Evolutionary conservation across 768 basidiomycete genomes (phyloP), one percentile per base, ranked within the genome.

Genomic region (Mycena alexandri): DNA sequence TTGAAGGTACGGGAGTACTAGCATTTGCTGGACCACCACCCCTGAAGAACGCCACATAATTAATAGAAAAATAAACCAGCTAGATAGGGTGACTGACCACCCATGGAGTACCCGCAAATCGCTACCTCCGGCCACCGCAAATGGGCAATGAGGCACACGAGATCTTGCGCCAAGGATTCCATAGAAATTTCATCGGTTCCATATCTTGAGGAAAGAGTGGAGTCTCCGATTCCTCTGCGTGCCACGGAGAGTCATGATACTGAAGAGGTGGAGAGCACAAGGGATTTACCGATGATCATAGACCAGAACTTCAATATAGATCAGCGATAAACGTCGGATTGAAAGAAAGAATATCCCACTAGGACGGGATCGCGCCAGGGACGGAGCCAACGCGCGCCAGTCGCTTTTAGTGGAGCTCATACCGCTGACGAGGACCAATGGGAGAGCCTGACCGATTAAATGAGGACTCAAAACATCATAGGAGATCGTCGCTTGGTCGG

Each of bases 91-190:
- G n/a, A 54, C 58, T 29, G 34, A 77, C 77, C 77, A 47, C 77
- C 77, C 77, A 78, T 77, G 29, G 76, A 78, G 59, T 72, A 65
- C 7, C 76, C 76, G 42, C 76, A 74, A 24, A 78, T 67, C 34
- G 74, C 72, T 36, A 78, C 62, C 36, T 75, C 65, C 29, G 56
- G 59, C 72, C 75, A 77, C 19, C 69, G 67, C 33, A 78, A 55
- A 57, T 61, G 41, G 55, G 61, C 56, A 19, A 78, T 67, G 33
- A 78, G 74, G 34, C 56, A 61, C 11, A 75, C 55, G 2, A 78
- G 67, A 57, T 78, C 77, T 43, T 72, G 65, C 33, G 77, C 76
- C 22, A 78, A 67, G 41, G 71, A 72, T 56, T 76, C 75, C 21
- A 78, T 72, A 8, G 74, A 71, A 42, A 78, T 72, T n/a, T 72